A percentile compares a stretch with the other conserved stretches of the same genome.
Evolutionary conservation across 1,139 yeast genomes (phyloP).

Genomic region (Tardiomyces digboiensis): DNA sequence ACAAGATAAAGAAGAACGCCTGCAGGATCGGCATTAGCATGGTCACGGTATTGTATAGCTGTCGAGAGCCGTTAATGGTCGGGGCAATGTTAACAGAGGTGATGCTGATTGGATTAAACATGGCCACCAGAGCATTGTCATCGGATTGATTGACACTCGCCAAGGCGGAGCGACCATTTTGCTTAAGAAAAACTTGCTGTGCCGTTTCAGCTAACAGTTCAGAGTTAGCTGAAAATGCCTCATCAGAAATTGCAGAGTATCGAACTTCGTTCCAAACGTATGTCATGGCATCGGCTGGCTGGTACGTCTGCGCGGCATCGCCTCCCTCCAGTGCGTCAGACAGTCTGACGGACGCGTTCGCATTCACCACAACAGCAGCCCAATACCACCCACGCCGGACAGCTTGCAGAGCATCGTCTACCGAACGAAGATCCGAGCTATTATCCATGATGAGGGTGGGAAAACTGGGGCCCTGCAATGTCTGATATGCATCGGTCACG

Average conservation of each 20-base stretch:
- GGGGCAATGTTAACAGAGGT: slow-evolving; percentile 5
- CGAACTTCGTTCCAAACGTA: slow-evolving; percentile 12
- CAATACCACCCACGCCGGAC: background rate
- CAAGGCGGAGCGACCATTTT: background rate
- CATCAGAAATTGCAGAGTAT: slow-evolving; percentile 9
- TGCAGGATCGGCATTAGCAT: slow-evolving; percentile 6
- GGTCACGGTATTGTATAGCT: slow-evolving; percentile 8
- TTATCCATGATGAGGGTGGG: background rate
- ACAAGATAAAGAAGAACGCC: slow-evolving; percentile 2
- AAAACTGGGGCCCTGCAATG: background rate
- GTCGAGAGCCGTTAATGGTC: slow-evolving; percentile 8
- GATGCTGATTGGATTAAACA: background rate
- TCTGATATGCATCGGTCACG: background rate
- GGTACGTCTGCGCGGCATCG: slow-evolving; percentile 4
- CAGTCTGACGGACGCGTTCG: background rate
- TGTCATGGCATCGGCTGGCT: slow-evolving; percentile 6
- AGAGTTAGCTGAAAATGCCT: slow-evolving; percentile 3
- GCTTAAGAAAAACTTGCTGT: background rate
- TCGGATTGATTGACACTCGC: background rate
- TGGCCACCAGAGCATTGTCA: background rate
- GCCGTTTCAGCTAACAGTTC: background rate
- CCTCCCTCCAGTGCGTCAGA: background rate
- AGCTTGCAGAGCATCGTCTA: background rate
- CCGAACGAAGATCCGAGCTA: too few relatives aligned
- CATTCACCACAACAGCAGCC: background rate